These are phyloP conservation scores for Mycena vulgaris DNA, from an alignment of 768 basidiomycete genomes.

Conservation along the genomic window DNA sequence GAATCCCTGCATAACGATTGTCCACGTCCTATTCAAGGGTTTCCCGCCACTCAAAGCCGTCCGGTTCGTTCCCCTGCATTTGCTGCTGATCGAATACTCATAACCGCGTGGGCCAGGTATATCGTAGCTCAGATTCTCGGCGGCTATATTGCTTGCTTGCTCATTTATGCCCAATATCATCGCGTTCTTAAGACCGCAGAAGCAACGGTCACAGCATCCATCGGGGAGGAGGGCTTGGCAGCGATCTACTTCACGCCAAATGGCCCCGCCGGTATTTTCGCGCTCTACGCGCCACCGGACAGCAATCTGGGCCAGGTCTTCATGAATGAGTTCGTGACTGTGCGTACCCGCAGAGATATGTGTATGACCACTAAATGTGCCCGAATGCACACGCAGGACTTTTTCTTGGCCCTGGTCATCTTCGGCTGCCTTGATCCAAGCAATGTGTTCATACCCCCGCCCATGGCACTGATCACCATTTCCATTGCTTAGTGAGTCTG, in stretches of 20 bases:
- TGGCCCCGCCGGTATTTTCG: constrained; percentile 69
- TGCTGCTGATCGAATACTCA: too few relatives aligned
- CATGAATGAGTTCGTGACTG: constrained; percentile 71
- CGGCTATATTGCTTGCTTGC: constrained; percentile 72
- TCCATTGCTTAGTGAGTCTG: constrained; percentile 70
- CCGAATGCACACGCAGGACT: constrained; percentile 52
- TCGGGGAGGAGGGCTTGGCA: too few relatives aligned
- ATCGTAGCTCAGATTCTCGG: constrained; percentile 78
- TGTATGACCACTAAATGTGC: too few relatives aligned
- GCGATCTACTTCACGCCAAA: constrained; percentile 54
- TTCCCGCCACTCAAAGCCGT: constrained; percentile 68
- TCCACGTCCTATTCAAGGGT: constrained; percentile 65
- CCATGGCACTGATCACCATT: constrained; percentile 66
- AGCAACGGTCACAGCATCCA: too few relatives aligned
- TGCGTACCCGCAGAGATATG: constrained; percentile 46
- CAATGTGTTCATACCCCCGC: constrained; percentile 70
- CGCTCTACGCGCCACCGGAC: constrained; percentile 61
- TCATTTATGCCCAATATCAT: constrained; percentile 76
- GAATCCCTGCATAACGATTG: constrained; percentile 74
- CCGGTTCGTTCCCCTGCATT: constrained; percentile 61
- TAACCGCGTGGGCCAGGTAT: too few relatives aligned
- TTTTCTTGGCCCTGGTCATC: constrained; percentile 65
- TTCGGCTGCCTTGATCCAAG: constrained; percentile 72
- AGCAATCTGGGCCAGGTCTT: constrained; percentile 62
- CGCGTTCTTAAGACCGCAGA: too few relatives aligned